Conservation (phyloP, 768 basidiomycete genomes). For the Termitomyces sp. region DNA sequence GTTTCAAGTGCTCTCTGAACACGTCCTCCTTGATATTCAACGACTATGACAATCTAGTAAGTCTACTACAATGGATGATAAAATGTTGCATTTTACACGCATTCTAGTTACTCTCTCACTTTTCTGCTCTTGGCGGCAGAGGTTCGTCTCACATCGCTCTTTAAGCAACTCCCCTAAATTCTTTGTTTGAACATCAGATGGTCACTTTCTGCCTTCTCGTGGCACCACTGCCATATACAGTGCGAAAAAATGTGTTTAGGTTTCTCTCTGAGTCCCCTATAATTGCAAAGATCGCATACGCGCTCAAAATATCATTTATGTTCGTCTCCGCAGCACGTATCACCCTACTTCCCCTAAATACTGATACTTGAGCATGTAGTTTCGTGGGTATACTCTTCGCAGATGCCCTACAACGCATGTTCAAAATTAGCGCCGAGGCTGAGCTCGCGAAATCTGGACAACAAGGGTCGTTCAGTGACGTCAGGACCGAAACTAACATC, state of each 20-base stretch:
- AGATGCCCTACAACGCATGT: conserved; percentile 92
- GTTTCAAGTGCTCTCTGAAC: neutral
- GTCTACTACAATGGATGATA: conserved; percentile 2
- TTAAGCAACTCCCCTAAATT: neutral
- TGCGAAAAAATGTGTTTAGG: conserved; percentile 65
- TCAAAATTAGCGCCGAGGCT: conserved; percentile 66
- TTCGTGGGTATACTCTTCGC: conserved; percentile 85
- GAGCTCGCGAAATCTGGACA: conserved; percentile 58
- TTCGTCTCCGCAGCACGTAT: conserved; percentile 27
- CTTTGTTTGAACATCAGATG: conserved; percentile 41
- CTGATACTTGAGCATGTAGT: conserved; percentile 25
- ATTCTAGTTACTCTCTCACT: conserved; percentile 68
- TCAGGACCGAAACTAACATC: conserved; percentile 79
- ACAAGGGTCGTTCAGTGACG: conserved; percentile 43
- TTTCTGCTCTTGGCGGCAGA: conserved; percentile 78
- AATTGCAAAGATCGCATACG: conserved; percentile 85
- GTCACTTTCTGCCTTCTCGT: conserved; percentile 81
- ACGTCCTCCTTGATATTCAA: conserved; percentile 2
- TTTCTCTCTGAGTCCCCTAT: conserved; percentile 65
- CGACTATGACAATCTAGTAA: conserved; percentile 43
- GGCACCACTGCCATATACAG: conserved; percentile 71
- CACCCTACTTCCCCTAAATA: neutral
- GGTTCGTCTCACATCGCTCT: conserved; percentile 24
- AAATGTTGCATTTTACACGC: neutral
- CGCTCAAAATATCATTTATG: conserved; percentile 93